Evolutionary conservation across 2,329 filamentous ascomycete genomes (phyloP).

Genomic region (Epichloe sp.): DNA sequence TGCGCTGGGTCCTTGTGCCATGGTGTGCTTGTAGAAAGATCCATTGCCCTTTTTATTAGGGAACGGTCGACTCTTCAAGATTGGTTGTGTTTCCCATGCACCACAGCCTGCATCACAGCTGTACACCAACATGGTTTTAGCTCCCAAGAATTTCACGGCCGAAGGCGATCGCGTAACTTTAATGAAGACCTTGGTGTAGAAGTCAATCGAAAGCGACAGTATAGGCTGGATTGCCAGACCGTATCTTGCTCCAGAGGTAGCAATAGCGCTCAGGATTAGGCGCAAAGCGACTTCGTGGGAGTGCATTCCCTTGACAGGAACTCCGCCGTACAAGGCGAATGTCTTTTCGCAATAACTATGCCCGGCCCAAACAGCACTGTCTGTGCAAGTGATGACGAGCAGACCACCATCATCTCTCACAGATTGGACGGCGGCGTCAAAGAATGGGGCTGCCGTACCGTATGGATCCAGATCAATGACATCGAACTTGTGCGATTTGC

Average conservation of each 20-base stretch:
- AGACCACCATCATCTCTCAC: conserved; percentile 75
- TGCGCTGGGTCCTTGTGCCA: conserved; percentile 56
- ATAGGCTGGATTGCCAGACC: conserved; percentile 82
- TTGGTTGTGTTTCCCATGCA: conserved; percentile 73
- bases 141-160: conserved; percentile 79
- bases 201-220: conserved; percentile 88
- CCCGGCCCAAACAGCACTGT: conserved; percentile 89
- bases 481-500: conserved; percentile 53
- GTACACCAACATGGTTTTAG: conserved; percentile 87
- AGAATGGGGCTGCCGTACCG: conserved; percentile 81
- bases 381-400: conserved; percentile 90
- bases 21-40: conserved; percentile 64
- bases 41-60: conserved; percentile 61
- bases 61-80: conserved; percentile 55
- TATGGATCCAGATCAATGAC: conserved; percentile 96
- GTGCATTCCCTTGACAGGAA: conserved; percentile 70
- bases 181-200: conserved; percentile 84
- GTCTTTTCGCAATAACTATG: conserved; percentile 91
- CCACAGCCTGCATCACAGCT: conserved; percentile 85
- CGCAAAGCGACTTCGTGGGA: conserved; percentile 85
- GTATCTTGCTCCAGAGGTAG: conserved; percentile 69
- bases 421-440: conserved; percentile 80
- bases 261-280: conserved; percentile 71
- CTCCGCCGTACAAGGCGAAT: conserved; percentile 83
- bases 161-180: conserved; percentile 66